These are phyloP conservation scores for Botrytis galanthina DNA, from an alignment of 2,329 filamentous ascomycete genomes.

Conservation along the genomic window DNA sequence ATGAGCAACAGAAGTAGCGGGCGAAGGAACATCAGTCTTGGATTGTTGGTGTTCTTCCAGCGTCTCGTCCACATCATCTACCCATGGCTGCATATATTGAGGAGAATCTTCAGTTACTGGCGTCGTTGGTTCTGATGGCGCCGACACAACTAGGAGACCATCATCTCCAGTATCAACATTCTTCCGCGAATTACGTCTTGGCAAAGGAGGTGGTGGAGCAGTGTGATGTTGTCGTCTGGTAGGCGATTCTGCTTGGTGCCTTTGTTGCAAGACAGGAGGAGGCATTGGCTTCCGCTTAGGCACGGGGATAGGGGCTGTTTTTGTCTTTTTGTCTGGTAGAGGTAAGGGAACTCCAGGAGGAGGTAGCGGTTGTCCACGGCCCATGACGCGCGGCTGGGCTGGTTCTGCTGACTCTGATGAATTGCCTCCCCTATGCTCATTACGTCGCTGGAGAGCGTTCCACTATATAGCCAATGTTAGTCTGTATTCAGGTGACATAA, in stretches of 20 bases:
- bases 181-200: slow-evolving; percentile 36
- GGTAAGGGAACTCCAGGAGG: slow-evolving; percentile 79
- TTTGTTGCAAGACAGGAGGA: slow-evolving; percentile 36
- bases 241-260: slow-evolving; percentile 28
- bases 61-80: slow-evolving; percentile 39
- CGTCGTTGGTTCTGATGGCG: slow-evolving; percentile 59
- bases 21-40: neutral
- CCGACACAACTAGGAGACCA: slow-evolving; percentile 61
- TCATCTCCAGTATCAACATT: slow-evolving; percentile 43
- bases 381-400: slow-evolving; percentile 65
- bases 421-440: slow-evolving; percentile 37
- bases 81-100: slow-evolving; percentile 39
- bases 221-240: slow-evolving; percentile 37
- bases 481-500: neutral
- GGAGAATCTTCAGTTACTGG: slow-evolving; percentile 44
- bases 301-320: slow-evolving; percentile 55
- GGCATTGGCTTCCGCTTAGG: slow-evolving; percentile 65
- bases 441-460: slow-evolving; percentile 53
- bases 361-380: slow-evolving; percentile 76
- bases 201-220: slow-evolving; percentile 48
- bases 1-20: neutral
- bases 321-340: slow-evolving; percentile 59
- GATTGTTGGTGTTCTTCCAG: slow-evolving; percentile 23
- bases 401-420: slow-evolving; percentile 38
- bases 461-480: slow-evolving; percentile 34